Evolutionary conservation across 169 alveolate genomes (phyloP), one percentile per base, ranked within the genome.

Genomic region (Cryptosporidium ubiquitum): DNA sequence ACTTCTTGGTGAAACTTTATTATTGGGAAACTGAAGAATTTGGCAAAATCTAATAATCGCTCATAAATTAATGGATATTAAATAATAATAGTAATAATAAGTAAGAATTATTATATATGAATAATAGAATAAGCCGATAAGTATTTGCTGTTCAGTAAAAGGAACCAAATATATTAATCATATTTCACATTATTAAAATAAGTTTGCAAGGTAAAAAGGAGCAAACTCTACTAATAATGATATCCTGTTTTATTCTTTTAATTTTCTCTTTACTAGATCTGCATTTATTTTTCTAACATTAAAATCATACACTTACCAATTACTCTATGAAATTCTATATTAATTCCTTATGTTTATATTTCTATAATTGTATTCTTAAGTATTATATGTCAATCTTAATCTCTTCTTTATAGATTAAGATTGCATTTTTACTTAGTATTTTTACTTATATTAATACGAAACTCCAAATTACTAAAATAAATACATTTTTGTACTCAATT

Each of bases 201-300:
- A 64, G 71, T 64, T 64, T 64, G 49, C 2, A 12, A 64, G 42
- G 7, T 9, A 16, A 14, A 64, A 64, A 18, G 1, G 7, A 10
- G 66, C 61, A 55, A 55, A 23, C 66, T 23, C 35, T 26, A 26
- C 37, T 64, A 33, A 20, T 35, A 10, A 31, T 64, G 71, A 64
- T 64, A 64, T 64, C 47, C 47, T 35, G 51, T 64, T 64, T 64
- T 37, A 29, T 64, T 37, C 71, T 64, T 64, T 64, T 64, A 64
- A 64, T 64, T 64, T 64, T 64, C 40, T 64, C 71, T 64, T 64
- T 64, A 5, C 66, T 55, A 55, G 66, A 55, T 55, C 18, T 55
- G 66, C 14, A 26, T 7, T 55, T 23, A 2, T 2, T 49, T 23
- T 23, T 55, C 66, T 7, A 23, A 2, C 6, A 49, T 18, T 16